Evolutionary conservation across 2,329 filamentous ascomycete species (phyloP).

Genomic region (Aaosphaeria pasadenensis): DNA sequence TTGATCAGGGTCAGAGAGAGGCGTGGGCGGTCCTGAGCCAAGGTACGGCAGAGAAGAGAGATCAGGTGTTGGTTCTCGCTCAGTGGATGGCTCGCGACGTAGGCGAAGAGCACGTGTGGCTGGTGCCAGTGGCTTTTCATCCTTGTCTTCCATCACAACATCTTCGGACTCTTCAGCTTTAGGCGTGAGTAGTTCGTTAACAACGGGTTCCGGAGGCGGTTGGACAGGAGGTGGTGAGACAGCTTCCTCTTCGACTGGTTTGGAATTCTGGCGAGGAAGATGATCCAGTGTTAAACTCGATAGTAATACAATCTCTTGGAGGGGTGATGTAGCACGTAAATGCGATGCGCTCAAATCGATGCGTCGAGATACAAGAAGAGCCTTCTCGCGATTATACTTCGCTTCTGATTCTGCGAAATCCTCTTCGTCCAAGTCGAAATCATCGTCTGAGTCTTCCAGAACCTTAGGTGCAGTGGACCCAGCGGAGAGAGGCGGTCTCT

Average conservation of each 20-base stretch:
- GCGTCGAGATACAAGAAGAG: conserved; percentile 42
- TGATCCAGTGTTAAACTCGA: conserved; percentile 35
- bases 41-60: conserved; percentile 45
- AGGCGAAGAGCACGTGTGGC: conserved; percentile 30
- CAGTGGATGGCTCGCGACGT: conserved; percentile 25
- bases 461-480: conserved; percentile 29
- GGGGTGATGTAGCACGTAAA: conserved; percentile 42
- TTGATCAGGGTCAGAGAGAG: conserved; percentile 42
- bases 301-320: conserved; percentile 44
- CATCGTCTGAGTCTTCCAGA: conserved; percentile 44
- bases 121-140: conserved; percentile 24
- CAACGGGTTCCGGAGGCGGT: conserved; percentile 11
- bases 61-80: conserved; percentile 40
- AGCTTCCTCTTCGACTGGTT: conserved; percentile 15
- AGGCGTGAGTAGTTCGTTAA: conserved; percentile 30
- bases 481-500: conserved; percentile 26
- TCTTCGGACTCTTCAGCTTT: conserved; percentile 35
- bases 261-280: conserved; percentile 17
- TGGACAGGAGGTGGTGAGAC: conserved; percentile 10
- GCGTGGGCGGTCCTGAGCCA: conserved; percentile 41
- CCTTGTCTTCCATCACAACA: conserved; percentile 21
- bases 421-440: conserved; percentile 45
- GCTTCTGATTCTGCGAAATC: conserved; percentile 46
- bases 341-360: conserved; percentile 42
- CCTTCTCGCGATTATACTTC: conserved; percentile 46